Percentiles rank a stretch among this genome's conserved stretches.
Conservation (phyloP, 805 yeast species). For the Yamadazyma akitaensis region DNA sequence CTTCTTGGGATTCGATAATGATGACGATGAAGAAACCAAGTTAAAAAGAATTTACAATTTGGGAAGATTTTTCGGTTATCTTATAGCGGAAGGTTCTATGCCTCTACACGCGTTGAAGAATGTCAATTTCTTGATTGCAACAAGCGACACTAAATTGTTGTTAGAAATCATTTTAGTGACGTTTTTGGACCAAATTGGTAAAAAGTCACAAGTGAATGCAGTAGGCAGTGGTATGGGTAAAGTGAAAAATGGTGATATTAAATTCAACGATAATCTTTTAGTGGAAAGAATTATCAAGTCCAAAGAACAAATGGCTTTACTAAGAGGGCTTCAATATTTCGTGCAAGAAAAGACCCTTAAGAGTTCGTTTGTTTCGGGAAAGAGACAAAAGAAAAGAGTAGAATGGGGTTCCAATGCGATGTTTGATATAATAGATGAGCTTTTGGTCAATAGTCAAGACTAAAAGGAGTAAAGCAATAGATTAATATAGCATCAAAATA, state of each 20-base stretch:
- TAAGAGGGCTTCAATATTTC: constrained; percentile 67
- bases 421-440: constrained; percentile 44
- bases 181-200: constrained; percentile 61
- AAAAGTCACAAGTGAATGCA: constrained; percentile 51
- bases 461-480: not conserved
- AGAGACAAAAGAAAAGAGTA: constrained; percentile 53
- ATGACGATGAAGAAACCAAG: constrained; percentile 50
- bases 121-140: constrained; percentile 67
- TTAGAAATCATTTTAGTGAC: constrained; percentile 71
- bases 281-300: constrained; percentile 52
- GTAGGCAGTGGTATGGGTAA: constrained; percentile 43
- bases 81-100: constrained; percentile 71
- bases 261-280: constrained; percentile 47
- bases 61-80: constrained; percentile 76
- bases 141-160: constrained; percentile 63
- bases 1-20: constrained; percentile 33
- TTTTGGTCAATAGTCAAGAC: constrained; percentile 5
- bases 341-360: constrained; percentile 44
- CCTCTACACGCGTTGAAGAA: constrained; percentile 71
- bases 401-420: constrained; percentile 64
- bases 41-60: constrained; percentile 62
- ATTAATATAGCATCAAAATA: not conserved
- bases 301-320: constrained; percentile 52
- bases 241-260: constrained; percentile 26
- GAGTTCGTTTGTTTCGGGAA: constrained; percentile 50